Percentiles rank a stretch among this genome's conserved stretches.
Evolutionary conservation across 1,139 yeast species (phyloP).

Genomic region (Saccharomyces hybrid): DNA sequence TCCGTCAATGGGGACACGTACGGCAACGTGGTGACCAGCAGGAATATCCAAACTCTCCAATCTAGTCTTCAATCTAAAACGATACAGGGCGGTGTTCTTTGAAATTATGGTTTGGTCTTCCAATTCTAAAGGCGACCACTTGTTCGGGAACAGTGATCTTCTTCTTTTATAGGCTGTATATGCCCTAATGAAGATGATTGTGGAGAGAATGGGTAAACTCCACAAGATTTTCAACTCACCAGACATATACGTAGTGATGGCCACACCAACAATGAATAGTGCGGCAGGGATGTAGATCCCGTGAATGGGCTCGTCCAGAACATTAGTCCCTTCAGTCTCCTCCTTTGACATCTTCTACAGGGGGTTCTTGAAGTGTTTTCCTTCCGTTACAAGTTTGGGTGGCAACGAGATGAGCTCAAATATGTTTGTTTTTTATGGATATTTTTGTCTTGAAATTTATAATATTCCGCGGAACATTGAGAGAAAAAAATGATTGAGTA

Average conservation of each 20-base stretch:
- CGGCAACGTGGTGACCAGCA: constrained; percentile 65
- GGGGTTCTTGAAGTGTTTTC: neutral
- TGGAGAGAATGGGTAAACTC: constrained; percentile 27
- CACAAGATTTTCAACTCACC: constrained; percentile 41
- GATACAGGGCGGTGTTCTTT: constrained; percentile 61
- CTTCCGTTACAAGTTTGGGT: neutral
- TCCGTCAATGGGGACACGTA: constrained; percentile 46
- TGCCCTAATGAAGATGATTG: constrained; percentile 41
- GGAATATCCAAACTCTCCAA: constrained; percentile 59
- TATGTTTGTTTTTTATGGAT: neutral
- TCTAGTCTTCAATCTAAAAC: constrained; percentile 56
- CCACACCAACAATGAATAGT: constrained; percentile 54
- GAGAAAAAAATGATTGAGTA: neutral
- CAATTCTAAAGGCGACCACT: constrained; percentile 60
- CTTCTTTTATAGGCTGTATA: constrained; percentile 41
- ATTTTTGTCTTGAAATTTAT: neutral
- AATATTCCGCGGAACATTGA: constrained; percentile 1
- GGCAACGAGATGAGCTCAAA: constrained; percentile 4
- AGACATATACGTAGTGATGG: constrained; percentile 40
- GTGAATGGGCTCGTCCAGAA: constrained; percentile 58
- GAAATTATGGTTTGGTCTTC: constrained; percentile 65
- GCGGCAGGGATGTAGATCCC: constrained; percentile 64
- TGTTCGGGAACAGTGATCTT: constrained; percentile 41
- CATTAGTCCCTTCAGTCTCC: constrained; percentile 34
- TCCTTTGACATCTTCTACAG: constrained; percentile 1